Percentiles rank a stretch among this genome's conserved stretches.
phyloP scores from a whole-genome alignment of 805 yeast species.

The Candida boidinii region DNA sequence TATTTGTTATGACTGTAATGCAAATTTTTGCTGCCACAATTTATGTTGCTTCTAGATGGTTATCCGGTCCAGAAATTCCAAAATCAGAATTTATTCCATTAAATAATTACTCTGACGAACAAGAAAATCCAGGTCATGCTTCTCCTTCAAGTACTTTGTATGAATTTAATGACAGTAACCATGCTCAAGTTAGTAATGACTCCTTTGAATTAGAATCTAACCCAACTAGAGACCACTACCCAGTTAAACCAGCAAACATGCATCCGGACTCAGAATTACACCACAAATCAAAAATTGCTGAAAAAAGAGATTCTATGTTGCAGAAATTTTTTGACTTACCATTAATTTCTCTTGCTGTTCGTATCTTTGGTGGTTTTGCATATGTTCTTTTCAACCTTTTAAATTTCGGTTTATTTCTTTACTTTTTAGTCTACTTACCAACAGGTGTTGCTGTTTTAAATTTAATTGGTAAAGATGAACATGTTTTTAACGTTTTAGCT shows the following conservation, averaged over 20 bases:
- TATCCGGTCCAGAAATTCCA: constrained; percentile 6
- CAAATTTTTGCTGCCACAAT: constrained; percentile 53
- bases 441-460: constrained; percentile 59
- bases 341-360: constrained; percentile 9
- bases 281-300: constrained; percentile 1
- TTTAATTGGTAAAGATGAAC: constrained; percentile 56
- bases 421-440: constrained; percentile 45
- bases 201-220: constrained; percentile 17
- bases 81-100: background rate
- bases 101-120: constrained; percentile 1
- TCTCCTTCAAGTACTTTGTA: constrained; percentile 30
- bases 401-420: constrained; percentile 59
- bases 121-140: constrained; percentile 6
- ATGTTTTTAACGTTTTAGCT: constrained; percentile 77
- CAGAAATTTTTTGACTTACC: constrained; percentile 25
- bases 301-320: constrained; percentile 25
- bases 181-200: constrained; percentile 4
- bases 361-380: constrained; percentile 21
- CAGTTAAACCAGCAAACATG: background rate
- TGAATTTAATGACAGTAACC: constrained; percentile 19
- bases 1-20: constrained; percentile 40
- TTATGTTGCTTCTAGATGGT: constrained; percentile 36
- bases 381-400: constrained; percentile 37
- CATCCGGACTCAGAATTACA: background rate
- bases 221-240: constrained; percentile 4